These are phyloP conservation scores for Hypoxylon perforatum DNA, from an alignment of 495 filamentous ascomycete species.

Conservation along the genomic window DNA sequence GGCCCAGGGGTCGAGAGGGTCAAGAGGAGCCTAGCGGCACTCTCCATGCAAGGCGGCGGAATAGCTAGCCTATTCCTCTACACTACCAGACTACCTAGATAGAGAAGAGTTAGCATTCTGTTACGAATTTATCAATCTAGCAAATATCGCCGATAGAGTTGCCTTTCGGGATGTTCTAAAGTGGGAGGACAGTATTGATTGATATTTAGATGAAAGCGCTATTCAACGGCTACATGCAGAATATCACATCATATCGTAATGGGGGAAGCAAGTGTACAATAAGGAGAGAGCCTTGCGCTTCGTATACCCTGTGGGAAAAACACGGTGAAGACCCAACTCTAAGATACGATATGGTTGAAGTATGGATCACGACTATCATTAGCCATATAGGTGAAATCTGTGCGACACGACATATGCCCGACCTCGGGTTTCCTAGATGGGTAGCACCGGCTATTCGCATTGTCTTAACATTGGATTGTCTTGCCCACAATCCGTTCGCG, in stretches of 20 bases:
- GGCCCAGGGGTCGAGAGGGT: slow-evolving; percentile 23
- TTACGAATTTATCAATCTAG: slow-evolving; percentile 12
- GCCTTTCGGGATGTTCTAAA: neutral
- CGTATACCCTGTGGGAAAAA: no score
- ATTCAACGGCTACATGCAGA: no score
- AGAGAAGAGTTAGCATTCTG: neutral
- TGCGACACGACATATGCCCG: neutral
- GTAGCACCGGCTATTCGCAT: slow-evolving; percentile 18
- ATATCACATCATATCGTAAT: no score
- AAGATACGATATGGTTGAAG: no score
- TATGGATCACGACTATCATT: no score
- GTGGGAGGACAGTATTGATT: no score
- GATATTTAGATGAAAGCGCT: no score
- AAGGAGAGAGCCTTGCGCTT: no score
- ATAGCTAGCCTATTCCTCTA: slow-evolving; percentile 25
- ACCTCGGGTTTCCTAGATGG: slow-evolving; percentile 33
- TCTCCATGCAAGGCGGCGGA: slow-evolving; percentile 26
- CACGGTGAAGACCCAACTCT: no score
- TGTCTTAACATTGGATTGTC: slow-evolving; percentile 11
- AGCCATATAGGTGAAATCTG: neutral
- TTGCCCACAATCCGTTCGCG: neutral
- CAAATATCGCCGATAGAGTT: slow-evolving; percentile 24
- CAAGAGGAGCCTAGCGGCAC: slow-evolving; percentile 9
- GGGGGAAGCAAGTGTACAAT: no score
- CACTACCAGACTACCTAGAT: slow-evolving; percentile 3